phyloP scores from a whole-genome alignment of 176 grass and related monocot genomes.

The Paspalum vaginatum region DNA sequence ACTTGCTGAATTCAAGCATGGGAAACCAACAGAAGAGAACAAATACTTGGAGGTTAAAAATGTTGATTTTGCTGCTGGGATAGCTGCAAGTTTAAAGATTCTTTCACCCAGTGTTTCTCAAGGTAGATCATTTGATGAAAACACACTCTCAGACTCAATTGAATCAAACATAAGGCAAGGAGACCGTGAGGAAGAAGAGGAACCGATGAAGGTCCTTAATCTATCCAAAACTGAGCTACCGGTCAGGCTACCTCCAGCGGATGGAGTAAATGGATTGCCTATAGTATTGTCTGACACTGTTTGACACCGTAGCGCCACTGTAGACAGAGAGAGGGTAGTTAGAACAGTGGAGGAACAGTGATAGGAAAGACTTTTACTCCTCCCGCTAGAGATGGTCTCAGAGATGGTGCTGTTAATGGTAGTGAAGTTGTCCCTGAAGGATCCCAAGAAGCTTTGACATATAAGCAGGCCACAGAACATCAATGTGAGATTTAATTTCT shows the following conservation, averaged over 20 bases:
- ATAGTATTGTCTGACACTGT: too few species aligned
- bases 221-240: slow-evolving; percentile 81
- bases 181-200: slow-evolving; percentile 88
- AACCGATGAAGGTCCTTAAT: slow-evolving; percentile 74
- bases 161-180: slow-evolving; percentile 57
- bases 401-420: slow-evolving; percentile 33
- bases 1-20: slow-evolving; percentile 59
- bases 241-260: too few species aligned
- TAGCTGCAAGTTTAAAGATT: slow-evolving; percentile 74
- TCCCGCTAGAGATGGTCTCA: too few species aligned
- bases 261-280: slow-evolving; percentile 38
- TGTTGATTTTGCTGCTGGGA: slow-evolving; percentile 87
- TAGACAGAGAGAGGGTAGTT: too few species aligned
- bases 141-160: slow-evolving; percentile 43
- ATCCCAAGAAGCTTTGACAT: too few species aligned
- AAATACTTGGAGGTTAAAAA: slow-evolving; percentile 60
- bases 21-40: slow-evolving; percentile 52
- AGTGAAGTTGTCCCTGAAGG: too few species aligned
- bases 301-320: too few species aligned
- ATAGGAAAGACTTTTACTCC: too few species aligned
- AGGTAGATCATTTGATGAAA: slow-evolving; percentile 82
- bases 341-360: too few species aligned
- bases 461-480: slow-evolving; percentile 40
- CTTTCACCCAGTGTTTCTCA: slow-evolving; percentile 74
- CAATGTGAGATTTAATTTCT: slow-evolving; percentile 65